These are phyloP conservation scores for Actinomortierella ambigua DNA, from an alignment of 371 early-diverging fungal species.

Conservation along the genomic window DNA sequence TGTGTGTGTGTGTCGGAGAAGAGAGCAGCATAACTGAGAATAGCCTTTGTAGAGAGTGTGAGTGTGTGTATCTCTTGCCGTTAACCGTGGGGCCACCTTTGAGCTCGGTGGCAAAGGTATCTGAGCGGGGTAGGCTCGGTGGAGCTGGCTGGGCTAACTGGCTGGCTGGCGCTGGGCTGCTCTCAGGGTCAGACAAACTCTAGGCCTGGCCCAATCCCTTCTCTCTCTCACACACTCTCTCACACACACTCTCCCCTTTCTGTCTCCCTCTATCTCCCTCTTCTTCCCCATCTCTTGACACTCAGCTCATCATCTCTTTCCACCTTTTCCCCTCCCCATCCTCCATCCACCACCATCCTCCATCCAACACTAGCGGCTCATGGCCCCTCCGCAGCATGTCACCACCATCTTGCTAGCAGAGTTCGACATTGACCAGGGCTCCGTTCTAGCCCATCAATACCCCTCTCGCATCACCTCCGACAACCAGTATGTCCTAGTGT, in stretches of 20 bases:
- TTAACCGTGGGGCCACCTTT: too few relatives aligned
- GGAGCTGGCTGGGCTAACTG: too few relatives aligned
- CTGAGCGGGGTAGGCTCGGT: too few relatives aligned
- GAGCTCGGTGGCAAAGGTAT: too few relatives aligned
- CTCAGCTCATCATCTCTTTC: not conserved
- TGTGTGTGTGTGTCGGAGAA: too few relatives aligned
- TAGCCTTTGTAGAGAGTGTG: too few relatives aligned
- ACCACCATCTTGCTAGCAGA: constrained; percentile 89
- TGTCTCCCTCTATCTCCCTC: not conserved
- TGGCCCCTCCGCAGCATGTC: constrained; percentile 62
- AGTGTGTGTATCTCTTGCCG: too few relatives aligned
- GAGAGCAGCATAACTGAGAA: too few relatives aligned
- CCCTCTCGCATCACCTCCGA: constrained; percentile 85
- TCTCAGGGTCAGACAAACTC: too few relatives aligned
- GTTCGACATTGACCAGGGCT: constrained; percentile 93
- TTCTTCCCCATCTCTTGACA: not conserved
- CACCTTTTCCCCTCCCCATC: not conserved
- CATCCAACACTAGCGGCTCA: constrained; percentile 7
- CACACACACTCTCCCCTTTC: not conserved
- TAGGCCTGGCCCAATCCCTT: too few relatives aligned
- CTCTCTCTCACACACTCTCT: not conserved
- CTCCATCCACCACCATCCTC: not conserved
- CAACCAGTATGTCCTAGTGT: constrained; percentile 68
- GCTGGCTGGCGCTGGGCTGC: too few relatives aligned
- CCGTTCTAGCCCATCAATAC: constrained; percentile 83